These are phyloP conservation scores for Trichophyton rubrum DNA, from an alignment of 2,329 filamentous ascomycete species.

Conservation along the genomic window DNA sequence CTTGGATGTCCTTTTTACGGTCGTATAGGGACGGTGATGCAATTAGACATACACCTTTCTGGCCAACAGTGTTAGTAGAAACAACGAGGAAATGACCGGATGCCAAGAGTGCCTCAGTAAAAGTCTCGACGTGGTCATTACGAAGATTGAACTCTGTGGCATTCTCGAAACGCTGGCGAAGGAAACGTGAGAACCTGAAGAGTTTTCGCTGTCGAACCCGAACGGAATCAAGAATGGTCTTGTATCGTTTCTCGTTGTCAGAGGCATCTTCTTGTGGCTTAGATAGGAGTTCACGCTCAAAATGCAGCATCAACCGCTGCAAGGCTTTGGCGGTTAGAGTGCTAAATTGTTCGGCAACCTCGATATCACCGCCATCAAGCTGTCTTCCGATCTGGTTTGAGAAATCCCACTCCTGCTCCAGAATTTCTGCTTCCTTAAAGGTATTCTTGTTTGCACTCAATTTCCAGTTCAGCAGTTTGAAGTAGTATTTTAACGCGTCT, in stretches of 20 bases:
- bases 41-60: slow-evolving; percentile 68
- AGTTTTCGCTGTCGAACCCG: slow-evolving; percentile 92
- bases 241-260: slow-evolving; percentile 96
- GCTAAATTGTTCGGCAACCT: slow-evolving; percentile 94
- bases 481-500: slow-evolving; percentile 93
- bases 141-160: slow-evolving; percentile 85
- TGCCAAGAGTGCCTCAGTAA: slow-evolving; percentile 68
- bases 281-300: slow-evolving; percentile 78
- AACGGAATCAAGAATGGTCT: slow-evolving; percentile 87
- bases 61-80: slow-evolving; percentile 50
- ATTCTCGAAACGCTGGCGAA: slow-evolving; percentile 92
- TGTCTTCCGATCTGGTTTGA: slow-evolving; percentile 86
- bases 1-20: slow-evolving; percentile 68
- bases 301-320: slow-evolving; percentile 74
- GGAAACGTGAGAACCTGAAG: slow-evolving; percentile 81
- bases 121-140: slow-evolving; percentile 55
- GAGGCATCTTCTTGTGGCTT: slow-evolving; percentile 69
- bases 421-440: slow-evolving; percentile 94
- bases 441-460: slow-evolving; percentile 95
- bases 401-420: slow-evolving; percentile 97
- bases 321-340: slow-evolving; percentile 87
- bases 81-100: slow-evolving; percentile 82
- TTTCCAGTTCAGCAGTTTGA: slow-evolving; percentile 98
- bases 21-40: slow-evolving; percentile 68
- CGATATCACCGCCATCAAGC: slow-evolving; percentile 85